A percentile compares a stretch with the other conserved stretches of the same genome.
These are phyloP conservation scores for Hortaea werneckii DNA, from an alignment of 2,329 filamentous ascomycete genomes.

Conservation along the genomic window DNA sequence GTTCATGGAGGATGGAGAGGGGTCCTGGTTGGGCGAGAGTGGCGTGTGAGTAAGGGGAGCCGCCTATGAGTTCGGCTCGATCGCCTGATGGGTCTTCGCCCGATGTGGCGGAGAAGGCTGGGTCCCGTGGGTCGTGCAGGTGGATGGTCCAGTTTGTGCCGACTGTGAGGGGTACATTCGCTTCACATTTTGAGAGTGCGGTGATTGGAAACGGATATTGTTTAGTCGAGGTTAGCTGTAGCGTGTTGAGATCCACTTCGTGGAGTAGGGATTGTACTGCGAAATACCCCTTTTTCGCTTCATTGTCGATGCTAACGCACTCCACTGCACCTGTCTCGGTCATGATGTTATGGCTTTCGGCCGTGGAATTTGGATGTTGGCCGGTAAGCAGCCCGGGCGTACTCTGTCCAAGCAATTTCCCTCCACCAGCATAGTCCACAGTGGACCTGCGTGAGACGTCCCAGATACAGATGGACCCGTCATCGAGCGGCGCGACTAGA, in stretches of 20 bases:
- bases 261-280: slow-evolving; percentile 67
- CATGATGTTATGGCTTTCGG: slow-evolving; percentile 45
- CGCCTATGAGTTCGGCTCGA: slow-evolving; percentile 21
- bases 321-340: slow-evolving; percentile 67
- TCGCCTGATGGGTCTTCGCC: neutral
- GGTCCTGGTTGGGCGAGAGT: slow-evolving; percentile 71
- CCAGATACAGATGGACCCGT: slow-evolving; percentile 83
- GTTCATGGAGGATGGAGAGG: slow-evolving; percentile 70
- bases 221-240: slow-evolving; percentile 58
- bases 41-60: slow-evolving; percentile 46
- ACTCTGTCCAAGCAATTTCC: slow-evolving; percentile 57
- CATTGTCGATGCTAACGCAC: slow-evolving; percentile 69
- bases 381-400: slow-evolving; percentile 55
- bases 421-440: slow-evolving; percentile 21
- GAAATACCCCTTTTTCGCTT: slow-evolving; percentile 61
- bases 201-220: slow-evolving; percentile 76
- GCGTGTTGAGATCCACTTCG: slow-evolving; percentile 68
- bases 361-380: slow-evolving; percentile 38
- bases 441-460: slow-evolving; percentile 36
- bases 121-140: slow-evolving; percentile 63
- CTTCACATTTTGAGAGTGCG: slow-evolving; percentile 60
- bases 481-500: slow-evolving; percentile 69
- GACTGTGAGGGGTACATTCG: slow-evolving; percentile 65
- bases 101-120: slow-evolving; percentile 6
- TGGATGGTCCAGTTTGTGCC: slow-evolving; percentile 75